Base-by-base conservation (phyloP, 768 basidiomycete species). In the Fistulinella prunicolor region DNA sequence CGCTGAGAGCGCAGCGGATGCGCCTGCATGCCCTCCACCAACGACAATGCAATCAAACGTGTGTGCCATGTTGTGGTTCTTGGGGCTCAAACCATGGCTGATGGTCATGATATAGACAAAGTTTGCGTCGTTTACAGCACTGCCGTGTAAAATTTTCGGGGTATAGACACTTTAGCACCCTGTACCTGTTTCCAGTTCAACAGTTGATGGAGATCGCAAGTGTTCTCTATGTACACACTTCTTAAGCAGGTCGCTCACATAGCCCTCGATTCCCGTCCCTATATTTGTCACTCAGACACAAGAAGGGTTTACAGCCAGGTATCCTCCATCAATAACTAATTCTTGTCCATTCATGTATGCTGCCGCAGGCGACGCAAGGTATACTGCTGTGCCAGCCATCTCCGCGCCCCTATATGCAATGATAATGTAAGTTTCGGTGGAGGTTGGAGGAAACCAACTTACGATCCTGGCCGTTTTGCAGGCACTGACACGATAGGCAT, bases 271-370 rank as follows among this genome's bases (percentile, higher is more conserved):
- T 13, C 7, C 5, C 26, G 19, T 22, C 16, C 12, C 17, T 34
- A 9, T 4, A 13, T 36, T 12, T 12, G 32, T 35, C 1, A n/a
- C 20, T 72, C 55, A 79, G 19, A 62, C 50, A 4, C 62, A 68
- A 2, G 82, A 70, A 26, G 89, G 89, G 60, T 91, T 92, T 34
- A 89, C 85, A 13, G 84, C 76, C 1, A 80, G 45, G 61, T 78
- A 88, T 1, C 88, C 86, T 23, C 89, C 89, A 57, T 92, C 89
- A 29, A 90, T 76, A 16, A 82, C 69, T 36, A 92, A 75, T 61
- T 90, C 85, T 60, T 90, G 88, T 12, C 89, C 89, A 52, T 85
- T 86, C 52, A 78, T 80, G 61, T 88, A 91, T 23, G 74, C 80
- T 28, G 86, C 87, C 3, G 86, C 85, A 9, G 72, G 77, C 9